Base-by-base conservation (phyloP, 805 yeast genomes). In the Nakazawaea ernobii region DNA sequence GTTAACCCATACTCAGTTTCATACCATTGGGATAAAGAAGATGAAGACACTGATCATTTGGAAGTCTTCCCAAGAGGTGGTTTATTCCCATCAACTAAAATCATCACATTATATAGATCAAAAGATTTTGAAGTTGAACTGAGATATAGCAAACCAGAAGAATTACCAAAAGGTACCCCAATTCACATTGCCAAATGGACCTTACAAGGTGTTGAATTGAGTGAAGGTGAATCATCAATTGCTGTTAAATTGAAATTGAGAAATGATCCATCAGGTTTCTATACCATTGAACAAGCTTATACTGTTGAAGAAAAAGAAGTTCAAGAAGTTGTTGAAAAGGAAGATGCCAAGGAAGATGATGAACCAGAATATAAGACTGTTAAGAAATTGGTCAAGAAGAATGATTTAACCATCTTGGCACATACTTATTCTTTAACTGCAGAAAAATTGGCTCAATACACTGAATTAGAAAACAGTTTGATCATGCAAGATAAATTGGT, bases 61-160 rank as follows among this genome's bases (percentile, higher is more conserved):
- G 98, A 94, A 74, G 99, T 94, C 48, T 94, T 94, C 95, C 95
- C 97, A 64, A 79, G 78, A 60, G 96, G 96, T 52, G 91, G 95
- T 51, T 63, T 79, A 46, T 89, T 80, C 86, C 99, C 99, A 73
- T 80, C 94, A 52, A 90, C 98, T 56, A 94, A 94, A 78, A 81
- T 90, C 66, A 87, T 94, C 66, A 92, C 99, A 50, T 76, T 94
- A 65, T 90, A 82, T 82, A 86, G 98, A 78, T 78, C 83, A 55
- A 85, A 83, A 50, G 96, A 91, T 70, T 94, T 94, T 68, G 79
- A 80, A 61, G 74, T 94, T 58, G 82, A 80, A 63, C 97, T 97
- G 55, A 79, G 76, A 61, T 92, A 88, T 80, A 85, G 97, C 48
- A 72, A 86, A 67, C 79, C 80, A 54, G 74, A 70, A 49, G 79